Conservation (phyloP, 768 basidiomycete genomes). For the Gymnopilus junonius region DNA sequence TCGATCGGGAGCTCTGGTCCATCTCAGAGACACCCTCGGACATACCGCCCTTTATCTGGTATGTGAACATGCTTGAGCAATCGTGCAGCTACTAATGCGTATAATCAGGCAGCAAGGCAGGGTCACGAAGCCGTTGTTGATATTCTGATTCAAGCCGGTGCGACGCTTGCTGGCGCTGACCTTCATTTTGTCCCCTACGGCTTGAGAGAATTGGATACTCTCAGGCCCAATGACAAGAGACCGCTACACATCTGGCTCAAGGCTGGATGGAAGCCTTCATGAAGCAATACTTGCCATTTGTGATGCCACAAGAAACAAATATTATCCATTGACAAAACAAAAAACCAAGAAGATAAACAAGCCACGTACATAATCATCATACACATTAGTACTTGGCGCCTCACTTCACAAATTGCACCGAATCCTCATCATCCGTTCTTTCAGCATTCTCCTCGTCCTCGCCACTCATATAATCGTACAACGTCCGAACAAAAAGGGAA, state of each 20-base stretch:
- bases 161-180: constrained; percentile 72
- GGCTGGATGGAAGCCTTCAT: constrained; percentile 42
- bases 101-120: constrained; percentile 72
- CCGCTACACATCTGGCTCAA: constrained; percentile 59
- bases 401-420: constrained; percentile 23
- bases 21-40: constrained; percentile 77
- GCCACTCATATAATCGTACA: constrained; percentile 54
- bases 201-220: constrained; percentile 31
- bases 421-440: constrained; percentile 30
- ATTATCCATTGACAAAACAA: neutral
- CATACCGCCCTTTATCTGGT: constrained; percentile 89
- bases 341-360: neutral
- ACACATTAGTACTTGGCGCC: neutral
- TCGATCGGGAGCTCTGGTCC: constrained; percentile 78
- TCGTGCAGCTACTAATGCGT: constrained; percentile 1
- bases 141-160: constrained; percentile 71
- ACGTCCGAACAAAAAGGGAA: constrained; percentile 65
- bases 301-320: neutral
- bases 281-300: neutral
- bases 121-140: constrained; percentile 65
- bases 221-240: constrained; percentile 44
- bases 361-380: constrained; percentile 1
- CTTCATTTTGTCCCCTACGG: constrained; percentile 60
- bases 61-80: constrained; percentile 24
- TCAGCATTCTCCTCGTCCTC: constrained; percentile 35